phyloP scores from a whole-genome alignment of 2,329 filamentous ascomycete species.

The Aspergillus pseudoglaucus region DNA sequence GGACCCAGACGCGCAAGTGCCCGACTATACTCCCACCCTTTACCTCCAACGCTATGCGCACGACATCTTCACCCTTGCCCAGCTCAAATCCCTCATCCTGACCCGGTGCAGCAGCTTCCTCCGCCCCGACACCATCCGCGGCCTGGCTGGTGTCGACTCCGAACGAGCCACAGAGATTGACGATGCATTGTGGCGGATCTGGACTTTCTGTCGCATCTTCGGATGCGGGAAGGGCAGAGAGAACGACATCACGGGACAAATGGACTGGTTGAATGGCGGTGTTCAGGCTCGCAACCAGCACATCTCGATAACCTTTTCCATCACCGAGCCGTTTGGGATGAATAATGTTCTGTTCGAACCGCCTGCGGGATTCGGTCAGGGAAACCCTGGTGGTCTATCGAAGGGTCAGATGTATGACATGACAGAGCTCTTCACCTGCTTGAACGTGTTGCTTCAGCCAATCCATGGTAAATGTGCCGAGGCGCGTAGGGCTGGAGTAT shows the following conservation, averaged over 20 bases:
- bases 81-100: slow-evolving; percentile 51
- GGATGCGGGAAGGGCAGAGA: slow-evolving; percentile 53
- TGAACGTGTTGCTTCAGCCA: slow-evolving; percentile 50
- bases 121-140: slow-evolving; percentile 50
- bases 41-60: slow-evolving; percentile 48
- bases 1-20: slow-evolving; percentile 41
- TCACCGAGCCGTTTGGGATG: slow-evolving; percentile 46
- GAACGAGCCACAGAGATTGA: slow-evolving; percentile 48
- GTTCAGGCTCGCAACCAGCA: slow-evolving; percentile 42
- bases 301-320: slow-evolving; percentile 35
- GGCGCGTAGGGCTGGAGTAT: slow-evolving; percentile 52
- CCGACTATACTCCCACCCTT: slow-evolving; percentile 48
- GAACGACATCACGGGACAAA: slow-evolving; percentile 53
- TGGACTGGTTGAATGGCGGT: slow-evolving; percentile 59
- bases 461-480: slow-evolving; percentile 50
- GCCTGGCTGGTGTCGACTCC: slow-evolving; percentile 44
- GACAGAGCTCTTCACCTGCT: slow-evolving; percentile 58
- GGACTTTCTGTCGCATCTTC: slow-evolving; percentile 61
- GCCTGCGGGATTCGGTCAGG: slow-evolving; percentile 52
- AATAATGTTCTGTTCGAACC: slow-evolving; percentile 50
- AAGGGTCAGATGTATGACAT: slow-evolving; percentile 57
- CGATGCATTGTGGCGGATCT: slow-evolving; percentile 59
- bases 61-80: slow-evolving; percentile 49
- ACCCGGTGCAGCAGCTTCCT: slow-evolving; percentile 52
- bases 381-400: slow-evolving; percentile 50